Conservation (phyloP, 331 rosid genomes). For the Spiraea crenata region DNA sequence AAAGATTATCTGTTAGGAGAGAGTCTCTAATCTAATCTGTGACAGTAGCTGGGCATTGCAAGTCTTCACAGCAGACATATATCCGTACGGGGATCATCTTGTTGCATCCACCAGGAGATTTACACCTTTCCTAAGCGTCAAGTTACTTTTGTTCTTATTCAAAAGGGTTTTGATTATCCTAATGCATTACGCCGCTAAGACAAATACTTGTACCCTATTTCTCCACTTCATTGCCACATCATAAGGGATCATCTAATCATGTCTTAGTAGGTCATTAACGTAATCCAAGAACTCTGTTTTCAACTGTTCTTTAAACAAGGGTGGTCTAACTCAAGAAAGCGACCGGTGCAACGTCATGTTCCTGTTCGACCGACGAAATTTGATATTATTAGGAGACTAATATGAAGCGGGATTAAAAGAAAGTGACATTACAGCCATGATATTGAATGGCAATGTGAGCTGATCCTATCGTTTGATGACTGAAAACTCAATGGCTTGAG, state of each 20-base stretch:
- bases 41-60: background rate
- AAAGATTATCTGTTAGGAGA: background rate
- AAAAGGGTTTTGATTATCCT: background rate
- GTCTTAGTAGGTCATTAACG: background rate
- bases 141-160: background rate
- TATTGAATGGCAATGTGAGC: too few species aligned
- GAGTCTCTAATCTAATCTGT: background rate
- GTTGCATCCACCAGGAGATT: background rate
- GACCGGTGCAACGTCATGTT: too few species aligned
- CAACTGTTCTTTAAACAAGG: background rate
- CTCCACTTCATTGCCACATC: conserved; percentile 1
- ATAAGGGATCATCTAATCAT: background rate
- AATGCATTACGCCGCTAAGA: conserved; percentile 3
- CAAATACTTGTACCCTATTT: conserved; percentile 8
- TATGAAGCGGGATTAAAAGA: too few species aligned
- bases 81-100: background rate
- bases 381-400: too few species aligned
- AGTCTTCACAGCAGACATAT: background rate
- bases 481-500: background rate
- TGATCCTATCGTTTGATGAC: background rate
- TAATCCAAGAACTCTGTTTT: background rate
- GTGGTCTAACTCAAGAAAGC: too few species aligned
- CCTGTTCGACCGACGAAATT: too few species aligned
- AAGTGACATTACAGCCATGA: too few species aligned
- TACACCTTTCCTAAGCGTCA: background rate